Evolutionary conservation across 805 yeast genomes (phyloP).

Genomic region (Cyberlindnera maclurae): DNA sequence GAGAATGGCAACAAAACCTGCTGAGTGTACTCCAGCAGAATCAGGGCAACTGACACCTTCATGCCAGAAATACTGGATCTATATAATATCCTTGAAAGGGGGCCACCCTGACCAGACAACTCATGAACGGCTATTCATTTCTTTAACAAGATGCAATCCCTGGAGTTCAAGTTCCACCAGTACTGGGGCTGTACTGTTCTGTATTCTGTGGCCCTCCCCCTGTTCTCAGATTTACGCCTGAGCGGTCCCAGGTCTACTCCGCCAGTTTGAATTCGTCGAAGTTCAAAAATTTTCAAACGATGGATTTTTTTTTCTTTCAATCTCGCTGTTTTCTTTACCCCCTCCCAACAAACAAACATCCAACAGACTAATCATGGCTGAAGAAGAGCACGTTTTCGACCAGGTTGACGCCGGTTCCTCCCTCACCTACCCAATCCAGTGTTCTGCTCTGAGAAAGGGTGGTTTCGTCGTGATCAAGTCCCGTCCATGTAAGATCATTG

Average conservation of each 20-base stretch:
- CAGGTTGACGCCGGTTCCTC: conserved; percentile 99
- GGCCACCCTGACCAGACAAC: too few species aligned
- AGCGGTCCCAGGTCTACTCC: too few species aligned
- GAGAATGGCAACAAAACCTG: not conserved
- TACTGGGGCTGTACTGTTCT: too few species aligned
- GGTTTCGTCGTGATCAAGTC: conserved; percentile 98
- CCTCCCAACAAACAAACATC: not conserved
- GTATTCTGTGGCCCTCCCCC: too few species aligned
- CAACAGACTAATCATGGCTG: conserved; percentile 20
- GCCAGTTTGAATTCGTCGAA: conserved; percentile 3
- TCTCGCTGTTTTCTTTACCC: not conserved
- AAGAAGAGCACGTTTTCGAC: conserved; percentile 82
- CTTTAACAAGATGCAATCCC: too few species aligned
- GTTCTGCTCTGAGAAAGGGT: conserved; percentile 99
- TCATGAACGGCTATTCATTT: too few species aligned
- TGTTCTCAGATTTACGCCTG: too few species aligned
- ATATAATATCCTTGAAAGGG: too few species aligned
- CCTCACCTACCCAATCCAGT: conserved; percentile 96
- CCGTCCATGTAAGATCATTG: conserved; percentile 99
- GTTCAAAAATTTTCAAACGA: conserved; percentile 4
- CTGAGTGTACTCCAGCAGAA: too few species aligned
- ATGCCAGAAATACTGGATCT: too few species aligned
- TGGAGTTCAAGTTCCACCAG: too few species aligned
- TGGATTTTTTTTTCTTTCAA: not conserved
- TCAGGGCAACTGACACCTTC: too few species aligned